A percentile compares a stretch with the other conserved stretches of the same genome.
Conservation (phyloP, 1,139 yeast genomes). For the Saccharomyces hybrid region DNA sequence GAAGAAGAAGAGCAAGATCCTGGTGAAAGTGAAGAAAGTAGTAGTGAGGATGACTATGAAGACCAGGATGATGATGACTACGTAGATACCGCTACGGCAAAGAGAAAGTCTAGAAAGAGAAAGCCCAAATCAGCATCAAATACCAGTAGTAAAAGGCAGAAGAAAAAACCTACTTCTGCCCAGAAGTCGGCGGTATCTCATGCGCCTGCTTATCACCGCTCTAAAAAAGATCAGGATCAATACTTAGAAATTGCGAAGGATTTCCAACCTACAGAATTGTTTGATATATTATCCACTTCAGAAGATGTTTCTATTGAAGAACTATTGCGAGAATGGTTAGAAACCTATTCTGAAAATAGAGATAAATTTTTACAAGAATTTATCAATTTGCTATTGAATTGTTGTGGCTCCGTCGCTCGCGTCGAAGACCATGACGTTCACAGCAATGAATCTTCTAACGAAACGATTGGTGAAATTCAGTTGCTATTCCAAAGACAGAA, state of each 20-base stretch:
- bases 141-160: not conserved
- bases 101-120: not conserved
- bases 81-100: not conserved
- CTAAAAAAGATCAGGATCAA: constrained; percentile 23
- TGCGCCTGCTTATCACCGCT: constrained; percentile 3
- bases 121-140: not conserved
- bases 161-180: not conserved
- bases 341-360: constrained; percentile 41
- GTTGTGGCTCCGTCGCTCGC: constrained; percentile 61
- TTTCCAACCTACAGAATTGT: constrained; percentile 48
- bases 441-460: constrained; percentile 68
- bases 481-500: constrained; percentile 56
- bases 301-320: constrained; percentile 50
- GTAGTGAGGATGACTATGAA: constrained; percentile 1
- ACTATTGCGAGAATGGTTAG: constrained; percentile 65
- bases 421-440: constrained; percentile 72
- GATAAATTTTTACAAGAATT: constrained; percentile 50
- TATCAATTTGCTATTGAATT: constrained; percentile 60
- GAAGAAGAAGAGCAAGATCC: constrained; percentile 1
- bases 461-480: constrained; percentile 66
- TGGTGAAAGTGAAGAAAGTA: constrained; percentile 1
- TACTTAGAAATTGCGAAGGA: constrained; percentile 32
- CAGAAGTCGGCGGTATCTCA: not conserved
- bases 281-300: constrained; percentile 47
- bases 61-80: constrained; percentile 5